phyloP scores from a whole-genome alignment of 805 yeast genomes.

The Ascoidea tarda region DNA sequence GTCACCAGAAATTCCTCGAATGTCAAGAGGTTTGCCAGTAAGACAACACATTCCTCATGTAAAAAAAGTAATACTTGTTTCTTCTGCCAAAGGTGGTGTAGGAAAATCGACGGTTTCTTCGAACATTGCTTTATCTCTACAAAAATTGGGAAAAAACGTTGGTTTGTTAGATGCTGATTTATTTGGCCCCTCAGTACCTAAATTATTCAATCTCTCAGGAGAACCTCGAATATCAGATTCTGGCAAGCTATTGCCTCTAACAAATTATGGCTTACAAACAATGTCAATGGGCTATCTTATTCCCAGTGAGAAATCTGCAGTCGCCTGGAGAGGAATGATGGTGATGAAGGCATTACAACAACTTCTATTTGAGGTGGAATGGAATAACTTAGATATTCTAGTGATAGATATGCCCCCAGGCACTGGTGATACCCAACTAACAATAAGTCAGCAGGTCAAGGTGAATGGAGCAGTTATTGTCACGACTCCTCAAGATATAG shows the following conservation, averaged over 20 bases:
- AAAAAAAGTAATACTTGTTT: slow-evolving; percentile 47
- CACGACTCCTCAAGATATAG: slow-evolving; percentile 79
- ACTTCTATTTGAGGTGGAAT: slow-evolving; percentile 66
- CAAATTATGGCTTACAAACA: slow-evolving; percentile 62
- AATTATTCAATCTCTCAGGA: slow-evolving; percentile 47
- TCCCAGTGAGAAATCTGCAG: slow-evolving; percentile 46
- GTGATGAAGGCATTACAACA: slow-evolving; percentile 83
- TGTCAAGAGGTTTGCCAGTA: slow-evolving; percentile 41
- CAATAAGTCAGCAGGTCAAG: slow-evolving; percentile 64
- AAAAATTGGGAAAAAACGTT: slow-evolving; percentile 34
- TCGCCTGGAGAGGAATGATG: slow-evolving; percentile 80
- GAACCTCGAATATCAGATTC: slow-evolving; percentile 43
- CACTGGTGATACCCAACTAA: slow-evolving; percentile 77
- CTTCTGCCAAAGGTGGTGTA: slow-evolving; percentile 88
- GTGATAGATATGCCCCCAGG: slow-evolving; percentile 87
- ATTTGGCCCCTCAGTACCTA: slow-evolving; percentile 78
- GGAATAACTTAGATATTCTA: slow-evolving; percentile 54
- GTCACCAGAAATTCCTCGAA: slow-evolving; percentile 22
- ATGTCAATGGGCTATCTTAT: slow-evolving; percentile 87
- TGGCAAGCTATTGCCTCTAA: slow-evolving; percentile 51
- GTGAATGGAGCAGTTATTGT: slow-evolving; percentile 75
- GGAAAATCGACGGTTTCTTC: slow-evolving; percentile 80
- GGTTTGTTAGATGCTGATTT: slow-evolving; percentile 73
- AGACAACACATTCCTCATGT: slow-evolving; percentile 47
- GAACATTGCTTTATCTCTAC: slow-evolving; percentile 53